These are phyloP conservation scores for Coprinopsis strossmayeri DNA, from an alignment of 768 basidiomycete genomes.

Conservation along the genomic window DNA sequence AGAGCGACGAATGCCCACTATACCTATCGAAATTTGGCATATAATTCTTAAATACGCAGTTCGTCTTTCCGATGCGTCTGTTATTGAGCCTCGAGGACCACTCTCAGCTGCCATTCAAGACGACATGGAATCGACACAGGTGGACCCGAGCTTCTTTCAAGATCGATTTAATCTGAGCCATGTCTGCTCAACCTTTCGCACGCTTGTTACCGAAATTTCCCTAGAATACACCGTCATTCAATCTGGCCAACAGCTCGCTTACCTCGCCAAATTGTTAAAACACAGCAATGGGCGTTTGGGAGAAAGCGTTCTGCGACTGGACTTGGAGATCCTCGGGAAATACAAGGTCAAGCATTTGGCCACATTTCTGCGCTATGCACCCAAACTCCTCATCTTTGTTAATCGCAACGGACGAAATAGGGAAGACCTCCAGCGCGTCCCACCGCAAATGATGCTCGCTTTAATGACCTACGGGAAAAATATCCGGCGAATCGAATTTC, in stretches of 20 bases:
- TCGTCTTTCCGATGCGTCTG: conserved; percentile 25
- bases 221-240: conserved; percentile 35
- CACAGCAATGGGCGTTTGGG: conserved; percentile 29
- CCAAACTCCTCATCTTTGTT: conserved; percentile 37
- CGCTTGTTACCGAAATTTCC: conserved; percentile 29
- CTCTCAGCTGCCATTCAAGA: conserved; percentile 25
- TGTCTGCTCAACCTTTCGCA: conserved; percentile 33
- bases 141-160: conserved; percentile 23
- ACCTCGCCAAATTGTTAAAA: conserved; percentile 28
- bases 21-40: conserved; percentile 23
- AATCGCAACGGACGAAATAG: conserved; percentile 26
- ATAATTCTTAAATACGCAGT: conserved; percentile 29
- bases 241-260: conserved; percentile 25
- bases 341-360: conserved; percentile 22
- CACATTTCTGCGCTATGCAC: conserved; percentile 33
- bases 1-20: conserved; percentile 15
- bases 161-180: conserved; percentile 25
- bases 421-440: conserved; percentile 1
- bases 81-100: conserved; percentile 31
- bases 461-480: conserved; percentile 27
- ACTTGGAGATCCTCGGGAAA: conserved; percentile 30
- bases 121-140: conserved; percentile 23
- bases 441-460: conserved; percentile 21
- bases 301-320: conserved; percentile 33
- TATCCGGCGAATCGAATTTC: conserved; percentile 41